Percentiles rank a stretch among this genome's conserved stretches.
Conservation (phyloP, 148 eudicot genomes). For the Agrostemma githago region DNA sequence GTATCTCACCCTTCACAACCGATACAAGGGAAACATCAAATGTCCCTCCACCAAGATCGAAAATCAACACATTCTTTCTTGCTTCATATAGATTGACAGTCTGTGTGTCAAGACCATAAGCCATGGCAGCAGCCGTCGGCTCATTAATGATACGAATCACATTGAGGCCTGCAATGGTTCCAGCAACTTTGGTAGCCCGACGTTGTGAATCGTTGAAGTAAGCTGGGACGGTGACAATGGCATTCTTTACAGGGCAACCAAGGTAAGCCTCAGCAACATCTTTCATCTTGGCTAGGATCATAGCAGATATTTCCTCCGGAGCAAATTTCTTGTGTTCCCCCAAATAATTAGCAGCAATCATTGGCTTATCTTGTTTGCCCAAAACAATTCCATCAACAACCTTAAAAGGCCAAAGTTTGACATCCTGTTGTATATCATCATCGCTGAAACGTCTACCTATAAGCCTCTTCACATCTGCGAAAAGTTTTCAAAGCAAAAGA, state of each 20-base stretch:
- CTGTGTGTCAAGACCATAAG: too few species aligned
- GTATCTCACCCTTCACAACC: neutral
- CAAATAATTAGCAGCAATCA: neutral
- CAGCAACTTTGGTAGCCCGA: too few species aligned
- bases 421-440: neutral
- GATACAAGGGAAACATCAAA: neutral
- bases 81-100: too few species aligned
- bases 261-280: neutral
- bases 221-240: too few species aligned
- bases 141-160: too few species aligned
- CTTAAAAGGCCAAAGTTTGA: conserved; percentile 2
- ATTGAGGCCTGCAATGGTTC: too few species aligned
- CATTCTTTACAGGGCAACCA: neutral
- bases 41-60: too few species aligned
- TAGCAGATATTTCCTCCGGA: conserved; percentile 3
- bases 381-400: neutral
- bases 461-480: neutral
- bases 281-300: neutral
- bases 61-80: too few species aligned
- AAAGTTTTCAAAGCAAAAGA: neutral
- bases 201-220: too few species aligned
- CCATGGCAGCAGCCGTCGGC: too few species aligned
- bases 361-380: neutral
- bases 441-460: conserved; percentile 4
- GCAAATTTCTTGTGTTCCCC: neutral